Conservation (phyloP, 345 rosid species). For the Heritiera fomes region DNA sequence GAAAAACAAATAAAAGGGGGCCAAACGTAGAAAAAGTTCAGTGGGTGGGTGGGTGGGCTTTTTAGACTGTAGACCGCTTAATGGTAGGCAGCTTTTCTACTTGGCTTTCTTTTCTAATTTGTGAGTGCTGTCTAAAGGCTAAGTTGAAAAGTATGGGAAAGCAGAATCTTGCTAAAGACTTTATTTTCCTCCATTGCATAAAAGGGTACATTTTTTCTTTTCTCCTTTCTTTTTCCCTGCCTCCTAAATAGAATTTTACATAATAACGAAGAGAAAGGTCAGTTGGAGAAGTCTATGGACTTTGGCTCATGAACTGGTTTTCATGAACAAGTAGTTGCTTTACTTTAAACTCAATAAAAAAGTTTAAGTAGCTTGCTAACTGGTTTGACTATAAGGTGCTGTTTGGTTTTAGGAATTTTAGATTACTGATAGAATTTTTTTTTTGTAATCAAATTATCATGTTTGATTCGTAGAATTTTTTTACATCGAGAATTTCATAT, state of each 20-base stretch:
- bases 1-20: conserved; percentile 6
- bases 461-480: no score
- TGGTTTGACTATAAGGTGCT: background rate
- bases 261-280: background rate
- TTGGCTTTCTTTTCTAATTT: conserved; percentile 19
- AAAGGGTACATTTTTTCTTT: background rate
- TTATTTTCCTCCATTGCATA: conserved; percentile 1
- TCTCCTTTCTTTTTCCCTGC: background rate
- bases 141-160: conserved; percentile 28
- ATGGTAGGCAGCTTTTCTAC: conserved; percentile 37
- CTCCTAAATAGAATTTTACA: background rate
- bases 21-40: conserved; percentile 20
- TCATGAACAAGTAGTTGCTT: background rate
- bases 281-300: background rate
- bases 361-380: no score
- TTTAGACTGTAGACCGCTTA: conserved; percentile 31
- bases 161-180: conserved; percentile 24
- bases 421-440: no score
- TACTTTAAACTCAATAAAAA: background rate
- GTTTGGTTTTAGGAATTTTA: no score
- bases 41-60: conserved; percentile 32
- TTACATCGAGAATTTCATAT: no score
- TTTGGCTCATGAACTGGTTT: background rate
- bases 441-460: no score
- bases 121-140: conserved; percentile 31